phyloP scores from a whole-genome alignment of 306 rosid genomes.

The Rosa multiflora region DNA sequence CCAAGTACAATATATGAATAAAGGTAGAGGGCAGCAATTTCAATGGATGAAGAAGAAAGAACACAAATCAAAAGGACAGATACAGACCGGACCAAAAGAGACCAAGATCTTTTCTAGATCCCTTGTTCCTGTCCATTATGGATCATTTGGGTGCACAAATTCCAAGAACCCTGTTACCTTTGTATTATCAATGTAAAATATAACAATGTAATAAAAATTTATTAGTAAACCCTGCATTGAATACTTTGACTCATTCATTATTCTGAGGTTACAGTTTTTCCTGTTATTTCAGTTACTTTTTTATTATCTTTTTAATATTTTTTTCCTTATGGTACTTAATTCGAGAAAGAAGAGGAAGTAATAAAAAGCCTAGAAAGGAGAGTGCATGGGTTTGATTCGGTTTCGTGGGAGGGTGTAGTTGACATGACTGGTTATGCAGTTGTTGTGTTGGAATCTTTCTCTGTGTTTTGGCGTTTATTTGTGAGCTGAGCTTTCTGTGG shows the following conservation, averaged over 20 bases:
- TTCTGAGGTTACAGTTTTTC: constrained; percentile 49
- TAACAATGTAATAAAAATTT: not conserved
- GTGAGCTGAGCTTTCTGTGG: constrained; percentile 5
- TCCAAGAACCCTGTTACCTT: constrained; percentile 40
- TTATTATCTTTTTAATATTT: not conserved
- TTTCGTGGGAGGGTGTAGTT: constrained; percentile 13
- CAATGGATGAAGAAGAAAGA: constrained; percentile 50
- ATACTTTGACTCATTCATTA: constrained; percentile 6
- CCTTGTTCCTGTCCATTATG: constrained; percentile 41
- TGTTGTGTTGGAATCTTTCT: constrained; percentile 47
- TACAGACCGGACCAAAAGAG: constrained; percentile 54
- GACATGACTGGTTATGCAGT: constrained; percentile 45
- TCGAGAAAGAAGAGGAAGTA: constrained; percentile 17
- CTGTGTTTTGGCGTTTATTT: constrained; percentile 31
- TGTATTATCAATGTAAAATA: constrained; percentile 17
- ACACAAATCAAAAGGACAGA: constrained; percentile 36
- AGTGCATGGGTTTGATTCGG: constrained; percentile 26
- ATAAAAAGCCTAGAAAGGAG: constrained; percentile 12
- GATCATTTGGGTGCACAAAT: constrained; percentile 46
- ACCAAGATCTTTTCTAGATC: constrained; percentile 67
- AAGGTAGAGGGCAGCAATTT: constrained; percentile 30
- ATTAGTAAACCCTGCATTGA: not conserved
- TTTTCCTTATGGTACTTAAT: not conserved
- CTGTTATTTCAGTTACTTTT: constrained; percentile 58
- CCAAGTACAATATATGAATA: constrained; percentile 51